phyloP scores from a whole-genome alignment of 192 early-diverging fungal genomes.

The Entomortierella beljakovae region DNA sequence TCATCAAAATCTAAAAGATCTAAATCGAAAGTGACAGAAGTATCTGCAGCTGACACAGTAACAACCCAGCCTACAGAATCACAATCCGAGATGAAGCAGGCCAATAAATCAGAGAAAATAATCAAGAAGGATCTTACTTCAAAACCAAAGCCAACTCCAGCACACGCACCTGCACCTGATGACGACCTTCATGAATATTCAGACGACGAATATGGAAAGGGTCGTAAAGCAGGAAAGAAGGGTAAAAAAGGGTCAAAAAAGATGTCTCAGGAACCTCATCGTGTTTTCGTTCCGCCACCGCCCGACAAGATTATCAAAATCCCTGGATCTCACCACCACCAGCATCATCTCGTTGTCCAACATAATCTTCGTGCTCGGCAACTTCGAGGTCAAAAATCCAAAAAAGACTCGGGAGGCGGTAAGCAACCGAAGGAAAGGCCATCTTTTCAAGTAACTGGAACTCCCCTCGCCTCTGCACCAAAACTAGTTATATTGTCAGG shows the following conservation, averaged over 20 bases:
- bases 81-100: neutral
- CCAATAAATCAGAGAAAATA: neutral
- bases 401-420: constrained; percentile 30
- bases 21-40: neutral
- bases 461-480: constrained; percentile 27
- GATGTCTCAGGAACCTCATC: constrained; percentile 22
- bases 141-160: constrained; percentile 8
- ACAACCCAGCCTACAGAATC: neutral
- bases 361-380: constrained; percentile 48
- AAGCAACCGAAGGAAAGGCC: constrained; percentile 46
- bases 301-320: constrained; percentile 48
- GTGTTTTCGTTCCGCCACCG: constrained; percentile 35
- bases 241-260: constrained; percentile 39
- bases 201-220: constrained; percentile 27
- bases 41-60: neutral
- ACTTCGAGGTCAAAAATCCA: constrained; percentile 48
- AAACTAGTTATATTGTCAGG: constrained; percentile 35
- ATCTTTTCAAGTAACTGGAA: constrained; percentile 23
- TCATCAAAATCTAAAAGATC: constrained; percentile 16
- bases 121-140: constrained; percentile 19
- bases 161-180: neutral
- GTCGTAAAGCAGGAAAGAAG: constrained; percentile 33
- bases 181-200: constrained; percentile 11
- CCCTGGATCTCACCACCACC: constrained; percentile 43
- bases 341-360: constrained; percentile 47